Evolutionary conservation across 176 grass and related monocot species (phyloP), one percentile per base, ranked within the genome.

Genomic region (Themeda triandra): DNA sequence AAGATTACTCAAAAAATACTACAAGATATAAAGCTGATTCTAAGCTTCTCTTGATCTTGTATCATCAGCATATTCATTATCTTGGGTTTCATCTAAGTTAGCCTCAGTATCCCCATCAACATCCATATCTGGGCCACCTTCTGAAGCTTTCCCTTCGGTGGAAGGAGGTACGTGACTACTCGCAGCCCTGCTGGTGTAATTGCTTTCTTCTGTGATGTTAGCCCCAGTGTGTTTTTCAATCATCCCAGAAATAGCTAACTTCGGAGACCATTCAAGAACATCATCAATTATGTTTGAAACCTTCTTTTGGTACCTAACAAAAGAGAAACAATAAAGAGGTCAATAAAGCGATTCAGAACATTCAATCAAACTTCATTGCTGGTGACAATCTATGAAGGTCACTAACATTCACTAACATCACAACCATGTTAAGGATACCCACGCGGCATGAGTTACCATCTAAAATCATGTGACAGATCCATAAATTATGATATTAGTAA

Each of bases 231-330:
- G 89, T 84, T 93, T 95, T 10, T 98, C 96, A 81, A 98, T 98
- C 93, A 98, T 98, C 54, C 93, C 96, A 51, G 96, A 95, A 71
- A 98, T 72, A 78, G 96, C 96, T 41, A 98, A 77, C 40, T 95
- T 98, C 8, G 96, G 96, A 35, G 96, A 98, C 96, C 96, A 98
- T 76, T 98, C 96, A 66, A 98, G 93, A 78, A 98, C 96, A 86
- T 98, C 96, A 68, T 98, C 96, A 45, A 98, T 98, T 90, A 98
- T 98, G 77, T 98, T 98, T 67, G 93, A 98, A 83, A 98, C 96
- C 93, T 90, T 95, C 93, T 95, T 98, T 82, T 98, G 96, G 83
- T 98, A 98, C 89, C 96, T 98, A 82, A 46, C 59, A 62, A 45
- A 35, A 40, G 59, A 69, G 37, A 37, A 5, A 65, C 64, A n/a